Conservation (phyloP, 345 rosid species). For the Acer saccharum region DNA sequence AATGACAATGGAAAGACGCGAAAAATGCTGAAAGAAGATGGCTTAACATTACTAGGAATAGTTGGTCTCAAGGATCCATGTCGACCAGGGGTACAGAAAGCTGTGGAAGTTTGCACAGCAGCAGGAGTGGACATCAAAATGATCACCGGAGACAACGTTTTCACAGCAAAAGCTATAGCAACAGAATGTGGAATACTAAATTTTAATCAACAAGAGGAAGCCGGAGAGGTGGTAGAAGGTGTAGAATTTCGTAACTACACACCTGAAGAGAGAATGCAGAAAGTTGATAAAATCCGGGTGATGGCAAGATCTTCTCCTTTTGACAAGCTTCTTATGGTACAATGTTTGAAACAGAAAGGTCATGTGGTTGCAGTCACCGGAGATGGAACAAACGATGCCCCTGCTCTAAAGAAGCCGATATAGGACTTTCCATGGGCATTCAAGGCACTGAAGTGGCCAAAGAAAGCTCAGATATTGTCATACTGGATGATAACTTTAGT, state of each 20-base stretch:
- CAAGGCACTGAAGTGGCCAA: constrained; percentile 72
- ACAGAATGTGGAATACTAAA: constrained; percentile 63
- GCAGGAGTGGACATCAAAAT: constrained; percentile 68
- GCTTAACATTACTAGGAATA: constrained; percentile 50
- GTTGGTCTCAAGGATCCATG: constrained; percentile 76
- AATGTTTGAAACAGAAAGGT: constrained; percentile 61
- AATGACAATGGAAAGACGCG: not conserved
- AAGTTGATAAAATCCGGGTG: constrained; percentile 52
- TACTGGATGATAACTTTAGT: constrained; percentile 60
- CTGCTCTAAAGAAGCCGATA: constrained; percentile 64
- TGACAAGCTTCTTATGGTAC: constrained; percentile 74
- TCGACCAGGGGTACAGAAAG: constrained; percentile 56
- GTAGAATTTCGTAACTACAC: constrained; percentile 54
- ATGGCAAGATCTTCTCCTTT: constrained; percentile 78
- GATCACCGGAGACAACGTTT: constrained; percentile 74
- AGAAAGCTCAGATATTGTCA: constrained; percentile 69
- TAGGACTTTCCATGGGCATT: constrained; percentile 71
- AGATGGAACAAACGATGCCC: constrained; percentile 71
- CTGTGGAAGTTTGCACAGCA: constrained; percentile 55
- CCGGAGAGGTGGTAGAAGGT: constrained; percentile 55
- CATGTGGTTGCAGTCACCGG: constrained; percentile 67
- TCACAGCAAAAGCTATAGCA: constrained; percentile 78
- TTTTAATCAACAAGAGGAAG: constrained; percentile 29
- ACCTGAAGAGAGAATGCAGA: constrained; percentile 48
- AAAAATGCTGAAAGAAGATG: constrained; percentile 40